Conservation (phyloP, 2,329 filamentous ascomycete species). For the Thermothelomyces thermophilus region DNA sequence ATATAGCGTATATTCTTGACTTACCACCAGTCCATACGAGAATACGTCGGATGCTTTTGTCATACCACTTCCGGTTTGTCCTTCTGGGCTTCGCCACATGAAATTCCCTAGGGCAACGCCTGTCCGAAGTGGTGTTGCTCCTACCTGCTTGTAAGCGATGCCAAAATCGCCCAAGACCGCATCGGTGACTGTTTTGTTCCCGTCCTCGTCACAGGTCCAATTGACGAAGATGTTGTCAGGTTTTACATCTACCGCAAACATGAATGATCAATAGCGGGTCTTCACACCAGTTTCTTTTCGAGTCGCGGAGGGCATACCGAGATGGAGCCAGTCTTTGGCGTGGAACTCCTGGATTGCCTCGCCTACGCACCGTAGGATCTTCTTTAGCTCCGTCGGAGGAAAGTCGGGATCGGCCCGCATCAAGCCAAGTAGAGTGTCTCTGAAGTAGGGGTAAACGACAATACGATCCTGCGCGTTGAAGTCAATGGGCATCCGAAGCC, state of each 20-base stretch:
- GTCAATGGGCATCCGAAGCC: slow-evolving; percentile 3
- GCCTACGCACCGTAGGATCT: not conserved
- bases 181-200: slow-evolving; percentile 4
- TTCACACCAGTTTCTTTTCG: not conserved
- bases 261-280: not conserved
- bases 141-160: slow-evolving; percentile 1
- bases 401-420: not conserved
- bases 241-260: slow-evolving; percentile 1
- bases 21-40: slow-evolving; percentile 1
- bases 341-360: slow-evolving; percentile 6
- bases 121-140: not conserved
- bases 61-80: slow-evolving; percentile 3
- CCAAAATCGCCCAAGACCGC: slow-evolving; percentile 1
- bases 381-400: not conserved
- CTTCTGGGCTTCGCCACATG: slow-evolving; percentile 10
- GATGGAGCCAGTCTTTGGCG: not conserved
- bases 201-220: not conserved
- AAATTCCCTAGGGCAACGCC: not conserved
- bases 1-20: not conserved
- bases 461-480: not conserved
- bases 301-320: not conserved
- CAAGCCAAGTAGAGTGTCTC: slow-evolving; percentile 1
- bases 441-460: slow-evolving; percentile 2
- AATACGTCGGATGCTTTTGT: slow-evolving; percentile 4
- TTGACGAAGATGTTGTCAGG: slow-evolving; percentile 7